Conservation (phyloP, 768 basidiomycete species). For the Boletus rufocinnamomeus region DNA sequence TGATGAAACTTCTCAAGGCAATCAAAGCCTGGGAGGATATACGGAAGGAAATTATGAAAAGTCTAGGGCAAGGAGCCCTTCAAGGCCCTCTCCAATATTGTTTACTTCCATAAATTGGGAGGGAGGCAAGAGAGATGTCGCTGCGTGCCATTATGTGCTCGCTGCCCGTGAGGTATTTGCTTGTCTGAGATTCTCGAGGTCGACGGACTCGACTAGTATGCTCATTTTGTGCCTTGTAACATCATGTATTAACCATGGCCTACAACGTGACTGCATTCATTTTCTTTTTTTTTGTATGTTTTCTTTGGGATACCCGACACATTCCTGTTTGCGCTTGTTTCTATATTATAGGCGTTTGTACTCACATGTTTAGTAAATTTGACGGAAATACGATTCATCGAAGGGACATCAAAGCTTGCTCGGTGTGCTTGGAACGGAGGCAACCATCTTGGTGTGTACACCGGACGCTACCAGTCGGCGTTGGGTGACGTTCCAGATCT, state of each 20-base stretch:
- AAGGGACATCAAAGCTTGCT: slow-evolving; percentile 21
- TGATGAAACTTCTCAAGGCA: slow-evolving; percentile 49
- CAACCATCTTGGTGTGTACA: slow-evolving; percentile 26
- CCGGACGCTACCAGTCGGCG: slow-evolving; percentile 28
- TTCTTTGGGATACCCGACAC: slow-evolving; percentile 14
- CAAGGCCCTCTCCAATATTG: background rate
- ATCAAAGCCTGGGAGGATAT: background rate
- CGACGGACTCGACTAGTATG: slow-evolving; percentile 19
- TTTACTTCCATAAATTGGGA: background rate
- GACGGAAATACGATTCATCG: slow-evolving; percentile 15
- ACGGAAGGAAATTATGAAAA: background rate
- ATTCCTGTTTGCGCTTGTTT: slow-evolving; percentile 8
- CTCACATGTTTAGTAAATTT: slow-evolving; percentile 5
- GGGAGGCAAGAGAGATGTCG: background rate
- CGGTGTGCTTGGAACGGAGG: slow-evolving; percentile 25
- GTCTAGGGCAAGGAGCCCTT: too few relatives aligned
- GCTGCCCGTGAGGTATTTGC: background rate
- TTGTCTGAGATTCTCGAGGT: slow-evolving; percentile 13
- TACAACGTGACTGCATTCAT: slow-evolving; percentile 1
- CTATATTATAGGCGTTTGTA: slow-evolving; percentile 5
- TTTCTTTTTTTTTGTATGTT: background rate
- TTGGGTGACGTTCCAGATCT: slow-evolving; percentile 2
- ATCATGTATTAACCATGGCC: slow-evolving; percentile 4
- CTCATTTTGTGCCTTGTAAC: slow-evolving; percentile 21
- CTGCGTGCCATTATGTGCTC: background rate